These are phyloP conservation scores for Sugiyamaella grinbergsii DNA, from an alignment of 1,139 yeast genomes.

Conservation along the genomic window DNA sequence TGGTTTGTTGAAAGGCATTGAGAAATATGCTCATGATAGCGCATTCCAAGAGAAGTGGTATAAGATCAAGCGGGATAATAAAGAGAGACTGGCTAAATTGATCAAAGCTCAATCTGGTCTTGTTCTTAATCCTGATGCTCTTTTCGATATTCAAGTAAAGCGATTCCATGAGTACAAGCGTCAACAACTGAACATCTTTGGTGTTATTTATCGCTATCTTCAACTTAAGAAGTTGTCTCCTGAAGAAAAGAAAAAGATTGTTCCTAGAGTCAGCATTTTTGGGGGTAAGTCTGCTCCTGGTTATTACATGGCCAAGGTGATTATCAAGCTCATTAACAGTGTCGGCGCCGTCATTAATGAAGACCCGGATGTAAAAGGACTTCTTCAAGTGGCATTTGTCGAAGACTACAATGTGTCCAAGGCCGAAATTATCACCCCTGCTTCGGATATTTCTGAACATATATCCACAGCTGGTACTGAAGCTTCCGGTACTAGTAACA, in stretches of 20 bases:
- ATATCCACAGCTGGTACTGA: slow-evolving; percentile 98
- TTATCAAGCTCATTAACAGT: slow-evolving; percentile 79
- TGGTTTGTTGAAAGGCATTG: slow-evolving; percentile 66
- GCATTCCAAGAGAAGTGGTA: slow-evolving; percentile 74
- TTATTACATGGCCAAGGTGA: slow-evolving; percentile 89
- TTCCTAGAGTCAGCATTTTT: slow-evolving; percentile 77
- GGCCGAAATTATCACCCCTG: slow-evolving; percentile 90
- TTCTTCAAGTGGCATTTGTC: slow-evolving; percentile 81
- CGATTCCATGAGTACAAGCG: slow-evolving; percentile 96
- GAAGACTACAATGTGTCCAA: slow-evolving; percentile 94
- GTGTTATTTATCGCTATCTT: slow-evolving; percentile 81
- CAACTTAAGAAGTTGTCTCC: slow-evolving; percentile 68
- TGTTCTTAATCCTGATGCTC: slow-evolving; percentile 64
- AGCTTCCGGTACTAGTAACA: slow-evolving; percentile 94
- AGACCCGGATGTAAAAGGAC: slow-evolving; percentile 71
- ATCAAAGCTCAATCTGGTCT: slow-evolving; percentile 68
- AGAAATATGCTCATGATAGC: slow-evolving; percentile 65
- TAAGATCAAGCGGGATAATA: slow-evolving; percentile 68
- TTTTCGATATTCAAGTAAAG: slow-evolving; percentile 91
- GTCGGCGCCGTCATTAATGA: slow-evolving; percentile 80
- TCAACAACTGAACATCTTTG: slow-evolving; percentile 90
- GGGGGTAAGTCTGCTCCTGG: slow-evolving; percentile 99
- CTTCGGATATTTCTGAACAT: slow-evolving; percentile 88
- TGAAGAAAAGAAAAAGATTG: slow-evolving; percentile 66
- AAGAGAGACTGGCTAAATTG: slow-evolving; percentile 66